Conservation (phyloP, 345 rosid genomes). For the Arabidopsis arenosa region DNA sequence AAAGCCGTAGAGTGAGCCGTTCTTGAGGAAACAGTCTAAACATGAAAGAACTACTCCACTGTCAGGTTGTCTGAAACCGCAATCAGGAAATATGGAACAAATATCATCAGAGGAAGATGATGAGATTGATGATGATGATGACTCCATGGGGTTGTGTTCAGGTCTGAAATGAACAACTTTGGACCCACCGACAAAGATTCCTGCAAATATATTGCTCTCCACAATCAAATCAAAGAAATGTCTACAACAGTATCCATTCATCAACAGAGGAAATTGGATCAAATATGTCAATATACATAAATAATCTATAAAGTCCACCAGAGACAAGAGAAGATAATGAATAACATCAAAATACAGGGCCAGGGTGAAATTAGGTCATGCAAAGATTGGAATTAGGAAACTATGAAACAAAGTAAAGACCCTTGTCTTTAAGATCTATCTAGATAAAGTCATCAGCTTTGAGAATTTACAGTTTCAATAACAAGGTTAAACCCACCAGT, state of each 20-base stretch:
- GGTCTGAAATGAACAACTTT: constrained; percentile 98
- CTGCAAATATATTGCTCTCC: constrained; percentile 46
- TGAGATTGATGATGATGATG: constrained; percentile 11
- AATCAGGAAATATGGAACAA: constrained; percentile 86
- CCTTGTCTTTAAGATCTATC: constrained; percentile 25
- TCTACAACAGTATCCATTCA: constrained; percentile 9
- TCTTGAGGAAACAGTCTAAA: constrained; percentile 86
- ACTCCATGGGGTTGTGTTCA: constrained; percentile 47
- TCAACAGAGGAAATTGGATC: background rate
- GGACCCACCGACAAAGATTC: constrained; percentile 96
- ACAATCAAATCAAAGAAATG: constrained; percentile 15
- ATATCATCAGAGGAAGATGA: constrained; percentile 50
- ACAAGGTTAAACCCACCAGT: background rate
- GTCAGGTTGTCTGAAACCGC: constrained; percentile 85
- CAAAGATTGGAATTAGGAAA: constrained; percentile 6
- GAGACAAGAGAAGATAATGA: background rate
- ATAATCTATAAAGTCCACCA: background rate
- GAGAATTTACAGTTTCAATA: constrained; percentile 5
- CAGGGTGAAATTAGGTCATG: constrained; percentile 6
- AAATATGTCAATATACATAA: background rate
- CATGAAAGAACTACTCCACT: constrained; percentile 93
- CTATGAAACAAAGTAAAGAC: constrained; percentile 1
- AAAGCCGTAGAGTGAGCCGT: constrained; percentile 80
- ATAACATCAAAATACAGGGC: background rate
- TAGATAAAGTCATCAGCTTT: constrained; percentile 31